Evolutionary conservation across 768 basidiomycete genomes (phyloP).

Genomic region (Mycena sanguinolenta): DNA sequence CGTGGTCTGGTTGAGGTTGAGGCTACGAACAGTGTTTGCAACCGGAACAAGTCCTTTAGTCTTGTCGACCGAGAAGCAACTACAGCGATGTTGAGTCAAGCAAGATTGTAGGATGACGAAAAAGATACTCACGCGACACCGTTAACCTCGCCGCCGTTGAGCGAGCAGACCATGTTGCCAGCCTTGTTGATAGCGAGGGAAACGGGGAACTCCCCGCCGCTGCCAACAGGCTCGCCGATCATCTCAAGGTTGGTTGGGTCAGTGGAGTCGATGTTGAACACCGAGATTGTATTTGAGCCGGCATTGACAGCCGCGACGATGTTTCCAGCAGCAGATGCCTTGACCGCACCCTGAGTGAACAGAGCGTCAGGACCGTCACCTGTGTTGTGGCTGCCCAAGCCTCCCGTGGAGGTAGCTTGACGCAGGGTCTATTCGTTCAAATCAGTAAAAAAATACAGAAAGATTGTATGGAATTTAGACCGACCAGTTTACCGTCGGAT

Average conservation of each 20-base stretch:
- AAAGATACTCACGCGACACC: conserved; percentile 51
- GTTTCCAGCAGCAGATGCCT: conserved; percentile 49
- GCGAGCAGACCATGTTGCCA: conserved; percentile 51
- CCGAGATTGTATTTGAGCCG: conserved; percentile 60
- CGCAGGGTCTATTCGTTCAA: conserved; percentile 42
- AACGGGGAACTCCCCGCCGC: conserved; percentile 65
- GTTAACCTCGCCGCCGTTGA: conserved; percentile 60
- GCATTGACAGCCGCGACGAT: conserved; percentile 55
- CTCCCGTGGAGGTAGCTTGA: conserved; percentile 48
- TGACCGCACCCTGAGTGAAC: conserved; percentile 58
- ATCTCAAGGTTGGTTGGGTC: conserved; percentile 56
- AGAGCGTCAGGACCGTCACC: conserved; percentile 53
- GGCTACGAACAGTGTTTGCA: conserved; percentile 56
- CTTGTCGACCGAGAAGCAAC: conserved; percentile 61
- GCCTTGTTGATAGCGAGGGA: conserved; percentile 55
- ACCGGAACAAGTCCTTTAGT: conserved; percentile 55
- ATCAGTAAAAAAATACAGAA: background rate
- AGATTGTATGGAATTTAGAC: conserved; percentile 4
- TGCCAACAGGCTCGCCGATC: conserved; percentile 59
- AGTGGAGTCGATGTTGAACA: conserved; percentile 57
- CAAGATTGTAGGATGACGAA: background rate
- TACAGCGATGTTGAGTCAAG: conserved; percentile 22
- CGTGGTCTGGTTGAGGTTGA: conserved; percentile 64
- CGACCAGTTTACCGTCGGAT: conserved; percentile 57
- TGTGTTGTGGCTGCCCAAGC: conserved; percentile 54